Conservation (phyloP, 805 yeast genomes). For the Citeromyces matritensis region DNA sequence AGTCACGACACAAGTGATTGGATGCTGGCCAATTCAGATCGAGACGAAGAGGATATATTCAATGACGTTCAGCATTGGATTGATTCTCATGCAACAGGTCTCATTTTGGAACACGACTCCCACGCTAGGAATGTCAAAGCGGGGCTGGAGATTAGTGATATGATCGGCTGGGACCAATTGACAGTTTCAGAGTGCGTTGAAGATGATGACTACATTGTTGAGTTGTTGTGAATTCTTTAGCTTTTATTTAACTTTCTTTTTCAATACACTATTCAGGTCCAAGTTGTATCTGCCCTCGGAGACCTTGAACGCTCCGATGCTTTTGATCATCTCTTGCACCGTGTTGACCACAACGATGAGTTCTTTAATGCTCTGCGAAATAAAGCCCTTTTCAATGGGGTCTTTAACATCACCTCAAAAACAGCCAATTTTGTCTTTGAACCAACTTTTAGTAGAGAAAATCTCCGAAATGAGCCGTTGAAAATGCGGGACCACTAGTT, state of each 20-base stretch:
- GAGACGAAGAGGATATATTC: constrained; percentile 36
- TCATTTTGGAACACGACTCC: constrained; percentile 83
- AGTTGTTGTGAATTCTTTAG: not conserved
- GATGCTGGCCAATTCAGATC: constrained; percentile 38
- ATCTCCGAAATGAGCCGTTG: too few species aligned
- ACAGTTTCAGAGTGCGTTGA: constrained; percentile 71
- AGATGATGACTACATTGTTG: constrained; percentile 42
- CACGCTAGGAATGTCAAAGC: constrained; percentile 48
- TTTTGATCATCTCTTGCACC: constrained; percentile 50
- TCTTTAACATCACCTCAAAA: constrained; percentile 19
- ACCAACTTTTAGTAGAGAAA: too few species aligned
- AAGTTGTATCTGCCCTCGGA: constrained; percentile 67
- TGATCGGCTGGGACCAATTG: constrained; percentile 46
- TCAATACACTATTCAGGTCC: constrained; percentile 35
- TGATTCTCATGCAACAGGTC: constrained; percentile 26
- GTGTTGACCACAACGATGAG: constrained; percentile 58
- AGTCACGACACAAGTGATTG: constrained; percentile 87
- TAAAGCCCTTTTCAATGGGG: constrained; percentile 52
- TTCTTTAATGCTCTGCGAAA: constrained; percentile 47
- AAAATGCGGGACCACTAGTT: too few species aligned
- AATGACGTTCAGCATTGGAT: constrained; percentile 43
- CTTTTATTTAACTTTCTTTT: not conserved
- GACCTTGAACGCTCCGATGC: constrained; percentile 41
- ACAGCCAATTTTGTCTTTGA: too few species aligned
- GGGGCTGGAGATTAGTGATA: constrained; percentile 40